Percentiles rank a stretch among this genome's conserved stretches.
Conservation (phyloP, 306 rosid species). For the Pueraria montana region DNA sequence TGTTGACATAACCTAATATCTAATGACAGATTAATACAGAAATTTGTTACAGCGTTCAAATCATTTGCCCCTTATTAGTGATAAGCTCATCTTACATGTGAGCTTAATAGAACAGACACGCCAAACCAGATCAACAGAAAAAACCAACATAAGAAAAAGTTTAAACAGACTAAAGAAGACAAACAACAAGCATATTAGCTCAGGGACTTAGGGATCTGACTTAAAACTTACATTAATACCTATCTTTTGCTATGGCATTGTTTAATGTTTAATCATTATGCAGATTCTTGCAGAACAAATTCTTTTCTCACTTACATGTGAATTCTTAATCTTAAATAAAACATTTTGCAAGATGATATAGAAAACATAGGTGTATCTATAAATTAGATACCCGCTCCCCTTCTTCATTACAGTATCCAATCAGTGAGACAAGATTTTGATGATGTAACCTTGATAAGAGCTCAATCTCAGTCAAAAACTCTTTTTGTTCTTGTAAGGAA, state of each 20-base stretch:
- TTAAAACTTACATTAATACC: constrained; percentile 4
- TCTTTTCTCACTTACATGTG: constrained; percentile 33
- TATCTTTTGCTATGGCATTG: not conserved
- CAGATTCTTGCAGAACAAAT: constrained; percentile 7
- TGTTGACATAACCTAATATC: too few relatives aligned
- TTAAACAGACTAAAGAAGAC: constrained; percentile 26
- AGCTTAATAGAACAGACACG: constrained; percentile 1
- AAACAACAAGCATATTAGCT: not conserved
- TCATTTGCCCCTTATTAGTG: too few relatives aligned
- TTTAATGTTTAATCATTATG: constrained; percentile 20
- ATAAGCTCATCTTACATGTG: too few relatives aligned
- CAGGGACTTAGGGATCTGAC: constrained; percentile 5
- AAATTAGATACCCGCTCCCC: too few relatives aligned
- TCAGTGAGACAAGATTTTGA: too few relatives aligned
- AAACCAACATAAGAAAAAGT: constrained; percentile 8
- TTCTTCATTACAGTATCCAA: too few relatives aligned
- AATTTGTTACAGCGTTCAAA: too few relatives aligned
- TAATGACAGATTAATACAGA: too few relatives aligned
- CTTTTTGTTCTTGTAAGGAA: constrained; percentile 87
- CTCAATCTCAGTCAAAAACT: too few relatives aligned
- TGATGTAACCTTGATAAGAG: too few relatives aligned
- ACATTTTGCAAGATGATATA: constrained; percentile 19
- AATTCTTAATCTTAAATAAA: not conserved
- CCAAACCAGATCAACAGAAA: constrained; percentile 41
- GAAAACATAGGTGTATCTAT: too few relatives aligned